A percentile compares a stretch with the other conserved stretches of the same genome.
Evolutionary conservation across 805 yeast genomes (phyloP).

Genomic region (Pichia nakasei): DNA sequence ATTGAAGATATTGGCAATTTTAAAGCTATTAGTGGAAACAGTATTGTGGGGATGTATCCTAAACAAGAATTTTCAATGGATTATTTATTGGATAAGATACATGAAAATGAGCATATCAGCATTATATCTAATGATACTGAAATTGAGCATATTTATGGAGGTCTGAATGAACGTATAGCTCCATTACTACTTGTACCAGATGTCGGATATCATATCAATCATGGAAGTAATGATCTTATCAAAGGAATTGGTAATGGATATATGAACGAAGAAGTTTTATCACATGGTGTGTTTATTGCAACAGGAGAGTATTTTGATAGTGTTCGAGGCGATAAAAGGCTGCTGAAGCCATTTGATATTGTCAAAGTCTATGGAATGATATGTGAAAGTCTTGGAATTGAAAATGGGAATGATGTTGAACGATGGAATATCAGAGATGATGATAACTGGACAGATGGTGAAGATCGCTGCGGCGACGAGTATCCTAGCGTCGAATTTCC

Average conservation of each 20-base stretch:
- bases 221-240: neutral
- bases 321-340: conserved; percentile 17
- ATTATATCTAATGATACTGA: neutral
- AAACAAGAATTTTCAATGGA: too few species aligned
- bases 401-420: neutral
- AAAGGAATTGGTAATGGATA: conserved; percentile 40
- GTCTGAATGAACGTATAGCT: conserved; percentile 51
- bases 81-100: neutral
- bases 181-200: conserved; percentile 82
- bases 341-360: conserved; percentile 57
- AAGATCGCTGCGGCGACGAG: conserved; percentile 31
- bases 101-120: neutral
- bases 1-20: conserved; percentile 44
- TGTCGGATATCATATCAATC: conserved; percentile 37
- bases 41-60: conserved; percentile 72
- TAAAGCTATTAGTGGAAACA: conserved; percentile 75
- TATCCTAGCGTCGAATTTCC: conserved; percentile 46
- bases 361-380: conserved; percentile 65
- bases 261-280: conserved; percentile 62
- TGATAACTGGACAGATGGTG: neutral
- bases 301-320: conserved; percentile 68
- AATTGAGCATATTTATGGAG: conserved; percentile 45
- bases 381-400: conserved; percentile 49
- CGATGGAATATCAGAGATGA: neutral
- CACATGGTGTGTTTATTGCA: conserved; percentile 78